Evolutionary conservation across 306 rosid genomes (phyloP).

Genomic region (Carpinus viminea): DNA sequence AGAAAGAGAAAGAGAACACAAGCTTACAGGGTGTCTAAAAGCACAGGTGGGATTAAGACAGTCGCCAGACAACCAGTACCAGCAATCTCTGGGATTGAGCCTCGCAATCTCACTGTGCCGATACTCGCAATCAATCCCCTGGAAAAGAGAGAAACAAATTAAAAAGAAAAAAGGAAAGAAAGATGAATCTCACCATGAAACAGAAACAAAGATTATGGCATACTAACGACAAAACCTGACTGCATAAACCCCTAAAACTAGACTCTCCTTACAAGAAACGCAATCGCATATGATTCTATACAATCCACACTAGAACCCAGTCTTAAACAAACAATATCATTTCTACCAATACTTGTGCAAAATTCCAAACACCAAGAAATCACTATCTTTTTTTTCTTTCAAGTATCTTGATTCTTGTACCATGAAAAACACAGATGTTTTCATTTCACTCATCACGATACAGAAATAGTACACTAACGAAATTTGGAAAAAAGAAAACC

Average conservation of each 20-base stretch:
- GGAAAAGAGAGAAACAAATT: not conserved
- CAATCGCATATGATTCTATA: no score
- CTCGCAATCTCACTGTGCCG: conserved; percentile 83
- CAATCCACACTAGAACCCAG: not conserved
- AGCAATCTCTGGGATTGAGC: conserved; percentile 88
- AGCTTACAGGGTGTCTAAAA: conserved; percentile 89
- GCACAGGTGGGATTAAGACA: conserved; percentile 79
- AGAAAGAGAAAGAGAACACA: not conserved
- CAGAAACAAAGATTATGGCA: not conserved
- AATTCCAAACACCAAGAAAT: not conserved
- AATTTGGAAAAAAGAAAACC: not conserved
- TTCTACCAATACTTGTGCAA: not conserved
- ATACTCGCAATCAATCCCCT: conserved; percentile 91
- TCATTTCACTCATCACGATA: not conserved
- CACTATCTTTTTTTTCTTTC: not conserved
- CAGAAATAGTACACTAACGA: not conserved
- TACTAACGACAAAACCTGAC: not conserved
- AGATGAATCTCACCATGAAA: not conserved
- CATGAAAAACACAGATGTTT: not conserved
- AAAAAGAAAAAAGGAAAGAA: not conserved
- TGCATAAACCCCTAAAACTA: not conserved
- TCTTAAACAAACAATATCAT: not conserved
- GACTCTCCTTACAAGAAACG: not conserved
- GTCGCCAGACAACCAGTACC: conserved; percentile 84
- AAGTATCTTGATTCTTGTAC: not conserved